Evolutionary conservation across 2,329 filamentous ascomycete genomes (phyloP), one percentile per base, ranked within the genome.

Genomic region (Aspergillus pseudoglaucus): DNA sequence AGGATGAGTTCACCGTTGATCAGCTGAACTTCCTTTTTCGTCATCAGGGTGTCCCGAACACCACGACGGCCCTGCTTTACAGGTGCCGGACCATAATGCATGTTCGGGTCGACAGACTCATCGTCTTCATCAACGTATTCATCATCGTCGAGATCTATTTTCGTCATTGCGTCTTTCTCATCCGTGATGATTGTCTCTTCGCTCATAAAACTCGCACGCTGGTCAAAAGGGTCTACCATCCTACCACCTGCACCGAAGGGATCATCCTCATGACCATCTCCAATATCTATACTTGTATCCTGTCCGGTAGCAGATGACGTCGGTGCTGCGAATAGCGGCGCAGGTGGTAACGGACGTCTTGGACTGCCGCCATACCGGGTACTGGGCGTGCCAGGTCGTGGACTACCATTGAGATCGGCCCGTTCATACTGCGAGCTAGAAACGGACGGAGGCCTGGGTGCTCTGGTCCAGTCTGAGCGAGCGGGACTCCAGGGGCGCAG

Each of bases 1-100:
- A 98, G 78, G 49, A 98, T 91, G 46, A 98, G 83, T 71, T 98
- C 91, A 63, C 93, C 93, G 64, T 98, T 97, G 78, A 97, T 94
- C 40, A 98, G 80, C 60, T 89, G 85, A 47, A 98, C 93, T 68
- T 97, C 91, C 64, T 95, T 95, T 70, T 85, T 93, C 9, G 86
- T 82, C 81, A 91, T 91, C 60, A 95, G 88, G 3, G 89, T 88
- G 25, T 86, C 81, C 55, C 91, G 83, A 23, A 91, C 88, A 48
- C 93, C 93, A 60, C 93, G 81, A 47, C 93, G 83, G 63, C 88
- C 84, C 65, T 98, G 93, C 48, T 88, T 87, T 47, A 86, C 81
- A 0, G 93, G 93, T 1, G 90, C 91, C 0, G 89, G 88, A 0
- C 88, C 91, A 63, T 95, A 95, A 65, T 90, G 83, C 46, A 76